Evolutionary conservation across 805 yeast species (phyloP).

Genomic region (Ogataea pignaliae): DNA sequence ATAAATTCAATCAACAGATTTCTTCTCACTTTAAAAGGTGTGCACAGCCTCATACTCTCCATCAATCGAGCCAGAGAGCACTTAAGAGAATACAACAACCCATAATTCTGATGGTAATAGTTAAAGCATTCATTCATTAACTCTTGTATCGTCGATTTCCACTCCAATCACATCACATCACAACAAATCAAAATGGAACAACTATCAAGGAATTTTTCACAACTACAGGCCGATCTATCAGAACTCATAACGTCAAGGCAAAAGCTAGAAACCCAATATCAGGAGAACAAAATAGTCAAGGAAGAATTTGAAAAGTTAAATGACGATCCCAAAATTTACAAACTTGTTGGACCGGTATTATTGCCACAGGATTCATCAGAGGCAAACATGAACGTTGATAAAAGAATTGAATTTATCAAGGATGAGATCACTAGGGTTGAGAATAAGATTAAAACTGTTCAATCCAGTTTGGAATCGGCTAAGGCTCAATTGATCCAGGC

Average conservation of each 20-base stretch:
- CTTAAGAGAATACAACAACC: too few relatives aligned
- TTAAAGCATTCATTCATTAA: too few relatives aligned
- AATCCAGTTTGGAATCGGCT: slow-evolving; percentile 50
- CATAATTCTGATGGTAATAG: too few relatives aligned
- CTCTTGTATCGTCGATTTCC: too few relatives aligned
- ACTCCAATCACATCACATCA: neutral
- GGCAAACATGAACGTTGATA: slow-evolving; percentile 78
- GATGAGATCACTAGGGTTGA: slow-evolving; percentile 79
- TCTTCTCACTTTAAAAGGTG: too few relatives aligned
- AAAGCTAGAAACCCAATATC: slow-evolving; percentile 86
- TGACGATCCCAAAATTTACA: slow-evolving; percentile 72
- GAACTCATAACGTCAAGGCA: slow-evolving; percentile 72
- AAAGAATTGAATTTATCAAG: slow-evolving; percentile 83
- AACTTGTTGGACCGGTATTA: slow-evolving; percentile 87
- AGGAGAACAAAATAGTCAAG: slow-evolving; percentile 87
- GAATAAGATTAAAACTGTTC: slow-evolving; percentile 53
- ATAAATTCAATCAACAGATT: too few relatives aligned
- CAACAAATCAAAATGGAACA: slow-evolving; percentile 14
- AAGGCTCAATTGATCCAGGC: slow-evolving; percentile 40
- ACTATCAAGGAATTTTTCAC: slow-evolving; percentile 20
- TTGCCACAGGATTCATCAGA: slow-evolving; percentile 84
- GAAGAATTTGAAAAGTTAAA: slow-evolving; percentile 63
- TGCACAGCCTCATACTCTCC: too few relatives aligned
- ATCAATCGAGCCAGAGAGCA: too few relatives aligned
- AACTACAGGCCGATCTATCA: slow-evolving; percentile 28